Evolutionary conservation across 768 basidiomycete genomes (phyloP).

Genomic region (Russula sp.): DNA sequence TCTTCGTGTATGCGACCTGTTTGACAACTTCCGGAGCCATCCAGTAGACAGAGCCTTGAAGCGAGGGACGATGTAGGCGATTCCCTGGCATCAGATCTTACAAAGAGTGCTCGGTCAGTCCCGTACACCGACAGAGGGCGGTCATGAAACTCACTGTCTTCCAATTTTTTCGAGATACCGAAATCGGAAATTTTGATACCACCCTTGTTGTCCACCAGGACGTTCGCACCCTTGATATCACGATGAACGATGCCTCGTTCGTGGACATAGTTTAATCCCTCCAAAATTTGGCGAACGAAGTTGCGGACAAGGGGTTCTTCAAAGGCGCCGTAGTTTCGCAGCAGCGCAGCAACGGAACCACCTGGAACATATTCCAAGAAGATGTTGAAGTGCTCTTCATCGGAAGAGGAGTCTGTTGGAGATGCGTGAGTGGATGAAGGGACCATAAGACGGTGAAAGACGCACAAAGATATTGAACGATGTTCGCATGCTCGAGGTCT

Average conservation of each 20-base stretch:
- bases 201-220: constrained; percentile 96
- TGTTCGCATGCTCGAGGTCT: constrained; percentile 89
- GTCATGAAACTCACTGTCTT: constrained; percentile 65
- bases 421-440: neutral
- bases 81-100: constrained; percentile 47
- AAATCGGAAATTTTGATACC: constrained; percentile 97
- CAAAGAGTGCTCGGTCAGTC: neutral
- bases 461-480: constrained; percentile 96
- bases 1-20: constrained; percentile 84
- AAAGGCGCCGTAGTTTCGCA: constrained; percentile 90
- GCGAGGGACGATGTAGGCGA: constrained; percentile 78
- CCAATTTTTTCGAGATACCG: constrained; percentile 95
- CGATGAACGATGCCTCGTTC: constrained; percentile 93
- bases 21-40: constrained; percentile 99
- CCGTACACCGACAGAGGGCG: neutral
- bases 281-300: constrained; percentile 87
- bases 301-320: constrained; percentile 89
- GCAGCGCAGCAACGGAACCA: constrained; percentile 83
- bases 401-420: constrained; percentile 81
- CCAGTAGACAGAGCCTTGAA: constrained; percentile 99
- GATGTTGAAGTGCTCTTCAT: constrained; percentile 87
- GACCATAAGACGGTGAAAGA: constrained; percentile 15
- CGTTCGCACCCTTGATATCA: constrained; percentile 98
- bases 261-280: constrained; percentile 85
- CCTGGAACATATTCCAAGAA: constrained; percentile 97